phyloP scores from a whole-genome alignment of 179 eudicot species.

The Actinidia chinensis region DNA sequence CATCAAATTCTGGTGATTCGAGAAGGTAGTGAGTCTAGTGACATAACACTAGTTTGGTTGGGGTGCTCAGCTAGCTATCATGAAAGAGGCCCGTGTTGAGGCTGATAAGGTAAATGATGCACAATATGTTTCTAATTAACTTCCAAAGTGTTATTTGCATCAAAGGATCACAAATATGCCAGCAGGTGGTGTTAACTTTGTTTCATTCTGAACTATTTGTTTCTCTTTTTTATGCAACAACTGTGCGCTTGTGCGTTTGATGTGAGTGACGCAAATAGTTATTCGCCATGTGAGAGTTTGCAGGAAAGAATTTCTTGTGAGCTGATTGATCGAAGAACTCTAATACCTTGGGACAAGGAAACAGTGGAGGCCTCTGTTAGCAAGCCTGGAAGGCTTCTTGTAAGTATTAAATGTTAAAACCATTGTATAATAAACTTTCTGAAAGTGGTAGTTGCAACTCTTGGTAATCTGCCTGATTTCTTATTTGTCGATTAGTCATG shows the following conservation, averaged over 20 bases:
- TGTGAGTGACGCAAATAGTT: not conserved
- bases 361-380: slow-evolving; percentile 89
- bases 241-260: not conserved
- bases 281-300: slow-evolving; percentile 21
- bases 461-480: slow-evolving; percentile 15
- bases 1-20: slow-evolving; percentile 58
- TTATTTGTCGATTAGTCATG: slow-evolving; percentile 81
- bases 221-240: not conserved
- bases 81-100: slow-evolving; percentile 87
- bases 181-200: slow-evolving; percentile 5
- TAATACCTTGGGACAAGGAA: slow-evolving; percentile 97
- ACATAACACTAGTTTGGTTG: slow-evolving; percentile 95
- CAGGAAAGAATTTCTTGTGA: slow-evolving; percentile 99
- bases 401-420: slow-evolving; percentile 30
- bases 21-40: slow-evolving; percentile 90
- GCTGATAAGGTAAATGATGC: slow-evolving; percentile 68
- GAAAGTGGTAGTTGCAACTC: not conserved
- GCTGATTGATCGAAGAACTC: slow-evolving; percentile 83
- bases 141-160: not conserved
- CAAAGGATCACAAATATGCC: not conserved
- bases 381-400: slow-evolving; percentile 95
- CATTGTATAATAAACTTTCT: slow-evolving; percentile 5
- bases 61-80: slow-evolving; percentile 91
- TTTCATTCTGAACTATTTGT: not conserved
- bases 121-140: slow-evolving; percentile 4